Conservation (phyloP, 192 early-diverging fungal species). For the Gryganskiella cystojenkinii region DNA sequence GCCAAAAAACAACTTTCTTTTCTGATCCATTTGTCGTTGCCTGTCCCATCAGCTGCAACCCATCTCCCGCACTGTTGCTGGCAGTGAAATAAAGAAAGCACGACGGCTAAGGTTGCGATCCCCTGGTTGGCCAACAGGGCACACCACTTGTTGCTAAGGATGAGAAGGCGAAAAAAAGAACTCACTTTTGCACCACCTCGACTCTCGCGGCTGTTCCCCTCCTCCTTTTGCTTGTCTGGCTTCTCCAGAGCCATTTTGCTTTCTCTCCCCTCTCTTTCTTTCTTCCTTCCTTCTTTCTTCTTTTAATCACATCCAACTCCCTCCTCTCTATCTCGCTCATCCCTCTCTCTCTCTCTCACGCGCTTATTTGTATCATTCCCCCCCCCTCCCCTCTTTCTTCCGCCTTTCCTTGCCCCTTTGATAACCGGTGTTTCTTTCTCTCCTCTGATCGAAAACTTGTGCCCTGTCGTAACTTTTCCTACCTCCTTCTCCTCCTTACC, state of each 20-base stretch:
- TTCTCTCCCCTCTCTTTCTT: slow-evolving; percentile 14
- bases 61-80: too few relatives aligned
- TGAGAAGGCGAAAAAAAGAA: too few relatives aligned
- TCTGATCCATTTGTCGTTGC: too few relatives aligned
- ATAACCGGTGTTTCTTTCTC: too few relatives aligned
- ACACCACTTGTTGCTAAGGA: too few relatives aligned
- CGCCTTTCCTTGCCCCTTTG: not conserved
- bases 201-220: not conserved
- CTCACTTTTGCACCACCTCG: slow-evolving; percentile 43
- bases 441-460: too few relatives aligned
- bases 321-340: not conserved
- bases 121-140: too few relatives aligned
- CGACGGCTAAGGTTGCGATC: too few relatives aligned
- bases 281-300: slow-evolving; percentile 10
- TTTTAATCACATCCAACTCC: not conserved
- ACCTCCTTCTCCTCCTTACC: not conserved
- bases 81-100: too few relatives aligned
- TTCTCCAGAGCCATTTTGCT: not conserved
- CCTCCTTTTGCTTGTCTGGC: not conserved
- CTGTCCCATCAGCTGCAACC: too few relatives aligned
- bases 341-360: not conserved
- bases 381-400: not conserved
- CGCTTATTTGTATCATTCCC: not conserved
- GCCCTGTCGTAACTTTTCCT: too few relatives aligned
- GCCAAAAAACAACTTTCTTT: too few relatives aligned